Evolutionary conservation across 345 rosid genomes (phyloP).

Genomic region (Microthlaspi erraticum): DNA sequence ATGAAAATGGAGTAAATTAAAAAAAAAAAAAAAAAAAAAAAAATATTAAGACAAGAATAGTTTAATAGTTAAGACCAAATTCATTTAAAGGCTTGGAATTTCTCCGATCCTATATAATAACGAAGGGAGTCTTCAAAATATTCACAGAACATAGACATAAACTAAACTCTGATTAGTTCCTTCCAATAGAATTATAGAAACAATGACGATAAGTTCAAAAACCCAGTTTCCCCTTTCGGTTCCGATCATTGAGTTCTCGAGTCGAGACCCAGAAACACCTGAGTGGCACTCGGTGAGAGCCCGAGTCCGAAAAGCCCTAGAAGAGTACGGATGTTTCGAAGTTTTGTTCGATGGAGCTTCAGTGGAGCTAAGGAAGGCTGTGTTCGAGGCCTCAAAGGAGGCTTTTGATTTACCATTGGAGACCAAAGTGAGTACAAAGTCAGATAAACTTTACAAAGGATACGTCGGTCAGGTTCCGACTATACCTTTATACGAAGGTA

Average conservation of each 20-base stretch:
- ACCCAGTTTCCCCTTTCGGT: constrained; percentile 22
- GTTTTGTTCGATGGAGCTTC: constrained; percentile 52
- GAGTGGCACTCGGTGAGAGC: constrained; percentile 50
- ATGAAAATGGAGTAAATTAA: too few species aligned
- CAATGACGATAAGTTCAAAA: neutral
- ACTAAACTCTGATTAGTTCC: neutral
- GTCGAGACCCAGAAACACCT: constrained; percentile 33
- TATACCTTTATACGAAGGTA: constrained; percentile 39
- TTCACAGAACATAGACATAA: constrained; percentile 10
- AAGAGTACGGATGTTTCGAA: constrained; percentile 64
- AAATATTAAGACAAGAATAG: too few species aligned
- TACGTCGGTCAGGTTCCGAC: constrained; percentile 17
- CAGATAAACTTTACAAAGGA: constrained; percentile 11
- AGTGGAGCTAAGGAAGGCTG: constrained; percentile 35
- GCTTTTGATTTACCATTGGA: constrained; percentile 56
- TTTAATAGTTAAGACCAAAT: too few species aligned
- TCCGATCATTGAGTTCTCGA: constrained; percentile 53
- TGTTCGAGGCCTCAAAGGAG: constrained; percentile 48
- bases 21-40: too few species aligned
- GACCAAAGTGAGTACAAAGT: constrained; percentile 43
- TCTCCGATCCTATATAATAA: neutral
- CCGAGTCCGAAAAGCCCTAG: constrained; percentile 51
- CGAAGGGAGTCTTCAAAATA: neutral
- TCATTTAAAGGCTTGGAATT: too few species aligned
- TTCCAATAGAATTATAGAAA: neutral